Evolutionary conservation across 2,329 filamentous ascomycete species (phyloP).

Genomic region (Paraphaeosphaeria minitans): DNA sequence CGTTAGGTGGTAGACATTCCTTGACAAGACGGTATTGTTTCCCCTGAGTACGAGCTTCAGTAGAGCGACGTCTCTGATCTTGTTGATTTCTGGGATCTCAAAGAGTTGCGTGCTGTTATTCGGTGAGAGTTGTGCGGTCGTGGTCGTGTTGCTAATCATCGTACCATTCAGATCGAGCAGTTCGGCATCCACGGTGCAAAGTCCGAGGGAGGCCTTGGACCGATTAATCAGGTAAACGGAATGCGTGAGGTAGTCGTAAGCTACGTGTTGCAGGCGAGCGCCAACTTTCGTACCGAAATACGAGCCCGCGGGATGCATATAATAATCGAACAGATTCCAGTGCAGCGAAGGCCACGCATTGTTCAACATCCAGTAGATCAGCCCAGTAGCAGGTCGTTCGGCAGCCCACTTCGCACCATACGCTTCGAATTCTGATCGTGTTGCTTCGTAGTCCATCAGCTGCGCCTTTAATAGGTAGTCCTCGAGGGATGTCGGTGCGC

Average conservation of each 20-base stretch:
- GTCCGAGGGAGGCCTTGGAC: conserved; percentile 47
- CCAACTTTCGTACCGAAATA: conserved; percentile 65
- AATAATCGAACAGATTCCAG: conserved; percentile 70
- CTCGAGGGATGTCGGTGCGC: conserved; percentile 56
- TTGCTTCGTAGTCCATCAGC: conserved; percentile 69
- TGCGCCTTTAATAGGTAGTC: conserved; percentile 67
- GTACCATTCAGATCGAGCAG: conserved; percentile 57
- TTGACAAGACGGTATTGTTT: conserved; percentile 50
- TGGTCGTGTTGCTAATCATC: conserved; percentile 39
- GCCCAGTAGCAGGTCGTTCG: conserved; percentile 60
- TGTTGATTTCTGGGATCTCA: conserved; percentile 36
- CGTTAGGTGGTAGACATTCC: conserved; percentile 67
- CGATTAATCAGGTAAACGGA: conserved; percentile 62
- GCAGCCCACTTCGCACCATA: conserved; percentile 59
- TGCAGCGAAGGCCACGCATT: conserved; percentile 68
- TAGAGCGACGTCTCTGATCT: conserved; percentile 54
- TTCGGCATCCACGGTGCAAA: conserved; percentile 55
- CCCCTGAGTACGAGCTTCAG: conserved; percentile 57
- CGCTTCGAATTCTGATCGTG: conserved; percentile 63
- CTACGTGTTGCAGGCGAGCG: conserved; percentile 57
- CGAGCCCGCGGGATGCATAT: conserved; percentile 61
- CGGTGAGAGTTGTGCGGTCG: conserved; percentile 48
- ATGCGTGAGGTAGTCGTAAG: conserved; percentile 58
- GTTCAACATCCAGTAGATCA: conserved; percentile 72
- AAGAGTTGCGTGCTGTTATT: conserved; percentile 45